Conservation (phyloP, 1,284 basidiomycete species). For the Leccinum discolor region DNA sequence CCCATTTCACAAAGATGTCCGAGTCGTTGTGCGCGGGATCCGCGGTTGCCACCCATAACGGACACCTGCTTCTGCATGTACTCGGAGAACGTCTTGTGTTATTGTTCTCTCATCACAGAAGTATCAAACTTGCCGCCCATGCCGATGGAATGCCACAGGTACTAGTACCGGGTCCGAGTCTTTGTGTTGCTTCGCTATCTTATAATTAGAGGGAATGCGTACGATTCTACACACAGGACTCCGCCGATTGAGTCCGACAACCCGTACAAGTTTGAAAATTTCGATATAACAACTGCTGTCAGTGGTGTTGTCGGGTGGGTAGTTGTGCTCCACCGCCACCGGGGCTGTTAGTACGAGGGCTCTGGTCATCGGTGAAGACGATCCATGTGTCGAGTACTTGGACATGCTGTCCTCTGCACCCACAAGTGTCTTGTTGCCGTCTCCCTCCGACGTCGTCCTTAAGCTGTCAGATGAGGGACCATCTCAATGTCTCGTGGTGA, state of each 20-base stretch:
- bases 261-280: too few relatives aligned
- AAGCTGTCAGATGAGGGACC: constrained; percentile 36
- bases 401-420: constrained; percentile 32
- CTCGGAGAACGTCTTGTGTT: background rate
- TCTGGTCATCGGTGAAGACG: constrained; percentile 31
- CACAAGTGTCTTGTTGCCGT: constrained; percentile 24
- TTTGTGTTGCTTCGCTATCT: too few relatives aligned
- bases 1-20: background rate
- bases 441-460: constrained; percentile 32
- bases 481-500: constrained; percentile 45
- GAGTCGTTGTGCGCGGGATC: background rate
- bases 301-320: constrained; percentile 53
- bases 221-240: too few relatives aligned
- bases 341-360: constrained; percentile 25
- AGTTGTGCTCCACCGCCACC: constrained; percentile 48
- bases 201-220: too few relatives aligned
- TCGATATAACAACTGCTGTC: too few relatives aligned
- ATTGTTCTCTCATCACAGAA: background rate
- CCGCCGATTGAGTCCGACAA: too few relatives aligned
- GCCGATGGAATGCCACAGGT: background rate
- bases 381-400: constrained; percentile 30
- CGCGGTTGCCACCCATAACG: background rate
- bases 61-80: background rate
- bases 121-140: background rate
- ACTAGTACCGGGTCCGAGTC: too few relatives aligned